phyloP scores from a whole-genome alignment of 805 yeast species.

The Candida coquimbonensis region DNA sequence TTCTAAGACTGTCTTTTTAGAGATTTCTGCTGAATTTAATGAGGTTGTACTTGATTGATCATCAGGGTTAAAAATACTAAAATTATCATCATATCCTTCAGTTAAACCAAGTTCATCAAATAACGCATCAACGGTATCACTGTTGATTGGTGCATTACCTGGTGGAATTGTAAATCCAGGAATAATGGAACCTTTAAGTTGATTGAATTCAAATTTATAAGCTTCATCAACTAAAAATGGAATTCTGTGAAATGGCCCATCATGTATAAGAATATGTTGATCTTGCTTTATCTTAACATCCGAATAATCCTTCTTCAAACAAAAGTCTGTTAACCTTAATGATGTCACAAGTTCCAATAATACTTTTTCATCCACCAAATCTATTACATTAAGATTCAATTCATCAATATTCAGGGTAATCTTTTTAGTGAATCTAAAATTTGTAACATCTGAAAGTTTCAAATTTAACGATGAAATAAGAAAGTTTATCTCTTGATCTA shows the following conservation, averaged over 20 bases:
- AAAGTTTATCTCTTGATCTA: slow-evolving; percentile 20
- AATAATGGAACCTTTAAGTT: slow-evolving; percentile 42
- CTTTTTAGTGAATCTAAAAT: slow-evolving; percentile 52
- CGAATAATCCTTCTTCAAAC: slow-evolving; percentile 41
- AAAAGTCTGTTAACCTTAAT: slow-evolving; percentile 50
- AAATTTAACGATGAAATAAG: slow-evolving; percentile 27
- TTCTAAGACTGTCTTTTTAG: not conserved
- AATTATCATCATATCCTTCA: slow-evolving; percentile 1
- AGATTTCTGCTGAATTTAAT: not conserved
- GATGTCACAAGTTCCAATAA: slow-evolving; percentile 49
- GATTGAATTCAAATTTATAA: slow-evolving; percentile 42
- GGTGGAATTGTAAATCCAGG: slow-evolving; percentile 61
- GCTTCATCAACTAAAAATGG: slow-evolving; percentile 60
- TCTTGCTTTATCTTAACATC: slow-evolving; percentile 50
- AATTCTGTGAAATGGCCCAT: slow-evolving; percentile 76
- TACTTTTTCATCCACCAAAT: slow-evolving; percentile 8
- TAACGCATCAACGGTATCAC: slow-evolving; percentile 36
- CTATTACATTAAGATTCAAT: not conserved
- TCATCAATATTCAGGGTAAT: slow-evolving; percentile 43
- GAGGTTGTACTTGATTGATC: not conserved
- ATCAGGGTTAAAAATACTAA: not conserved
- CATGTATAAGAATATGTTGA: slow-evolving; percentile 59
- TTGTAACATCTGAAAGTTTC: slow-evolving; percentile 63
- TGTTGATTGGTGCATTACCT: slow-evolving; percentile 51
- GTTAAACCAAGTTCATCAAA: slow-evolving; percentile 15